Evolutionary conservation across 2,329 filamentous ascomycete species (phyloP).

Genomic region (Claviceps cyperi): DNA sequence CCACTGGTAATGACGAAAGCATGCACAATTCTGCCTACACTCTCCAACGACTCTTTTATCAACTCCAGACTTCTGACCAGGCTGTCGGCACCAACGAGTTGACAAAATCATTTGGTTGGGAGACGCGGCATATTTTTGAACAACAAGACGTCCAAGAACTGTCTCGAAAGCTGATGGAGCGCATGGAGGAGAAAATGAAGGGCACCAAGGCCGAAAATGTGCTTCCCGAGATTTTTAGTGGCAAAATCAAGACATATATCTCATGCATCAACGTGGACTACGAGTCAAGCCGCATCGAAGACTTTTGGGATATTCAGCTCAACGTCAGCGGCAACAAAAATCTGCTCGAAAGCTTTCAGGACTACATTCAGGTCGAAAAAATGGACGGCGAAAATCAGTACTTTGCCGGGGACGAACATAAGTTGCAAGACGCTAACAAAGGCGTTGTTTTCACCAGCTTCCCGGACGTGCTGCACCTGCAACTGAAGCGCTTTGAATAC

Average conservation of each 20-base stretch:
- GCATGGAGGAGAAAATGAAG: constrained; percentile 96
- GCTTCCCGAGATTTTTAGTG: constrained; percentile 81
- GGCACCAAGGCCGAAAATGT: constrained; percentile 83
- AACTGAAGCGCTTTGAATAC: constrained; percentile 96
- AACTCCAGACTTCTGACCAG: constrained; percentile 69
- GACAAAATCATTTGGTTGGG: constrained; percentile 95
- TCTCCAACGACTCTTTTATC: constrained; percentile 86
- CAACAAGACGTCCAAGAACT: constrained; percentile 98
- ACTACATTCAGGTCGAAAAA: constrained; percentile 93
- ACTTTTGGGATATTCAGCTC: constrained; percentile 98
- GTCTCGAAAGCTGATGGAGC: constrained; percentile 92
- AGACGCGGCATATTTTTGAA: constrained; percentile 93
- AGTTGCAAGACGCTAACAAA: constrained; percentile 92
- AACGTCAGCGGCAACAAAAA: constrained; percentile 92
- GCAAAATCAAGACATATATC: constrained; percentile 97
- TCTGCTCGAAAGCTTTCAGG: constrained; percentile 83
- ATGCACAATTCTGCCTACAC: constrained; percentile 84
- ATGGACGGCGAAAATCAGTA: constrained; percentile 98
- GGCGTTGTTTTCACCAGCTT: constrained; percentile 95
- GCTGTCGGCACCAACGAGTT: constrained; percentile 87
- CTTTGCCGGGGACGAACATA: constrained; percentile 76
- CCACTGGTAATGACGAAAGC: constrained; percentile 71
- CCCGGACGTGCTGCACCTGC: constrained; percentile 83
- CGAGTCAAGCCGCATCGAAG: constrained; percentile 87
- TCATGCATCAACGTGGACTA: constrained; percentile 98